phyloP scores from a whole-genome alignment of 257 asterid species.

The Solanum ahanhuiri region DNA sequence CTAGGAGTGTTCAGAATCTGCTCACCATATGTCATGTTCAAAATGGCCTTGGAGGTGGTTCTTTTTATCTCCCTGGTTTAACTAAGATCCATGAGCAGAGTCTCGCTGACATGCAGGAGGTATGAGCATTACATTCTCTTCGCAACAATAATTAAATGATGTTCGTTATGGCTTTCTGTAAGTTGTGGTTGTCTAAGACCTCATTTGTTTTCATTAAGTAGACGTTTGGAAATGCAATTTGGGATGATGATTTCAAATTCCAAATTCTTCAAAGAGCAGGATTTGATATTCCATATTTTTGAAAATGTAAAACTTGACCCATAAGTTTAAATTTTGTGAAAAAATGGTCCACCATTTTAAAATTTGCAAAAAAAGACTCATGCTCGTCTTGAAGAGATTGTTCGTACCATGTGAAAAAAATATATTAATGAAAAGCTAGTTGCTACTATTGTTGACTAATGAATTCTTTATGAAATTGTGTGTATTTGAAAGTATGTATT shows the following conservation, averaged over 20 bases:
- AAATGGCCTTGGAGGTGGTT: constrained; percentile 61
- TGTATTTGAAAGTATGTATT: background rate
- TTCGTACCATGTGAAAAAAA: background rate
- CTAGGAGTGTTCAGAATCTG: constrained; percentile 85
- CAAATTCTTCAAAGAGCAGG: background rate
- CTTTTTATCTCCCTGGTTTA: constrained; percentile 72
- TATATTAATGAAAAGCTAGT: background rate
- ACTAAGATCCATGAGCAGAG: constrained; percentile 81
- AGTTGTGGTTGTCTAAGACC: background rate
- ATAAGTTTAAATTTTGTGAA: background rate
- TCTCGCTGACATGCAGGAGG: constrained; percentile 95
- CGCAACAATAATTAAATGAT: background rate
- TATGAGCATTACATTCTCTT: constrained; percentile 6
- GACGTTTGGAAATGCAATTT: background rate
- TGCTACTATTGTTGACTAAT: background rate
- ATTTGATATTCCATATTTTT: background rate
- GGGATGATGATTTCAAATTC: background rate
- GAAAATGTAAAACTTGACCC: background rate
- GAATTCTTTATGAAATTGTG: background rate
- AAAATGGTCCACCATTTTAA: background rate
- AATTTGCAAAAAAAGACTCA: background rate
- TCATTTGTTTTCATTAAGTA: background rate
- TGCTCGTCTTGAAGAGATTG: background rate
- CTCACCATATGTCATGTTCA: constrained; percentile 65
- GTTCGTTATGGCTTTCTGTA: background rate